Conservation (phyloP, 2,329 filamentous ascomycete species). For the Pseudovirgaria hyperparasitica region DNA sequence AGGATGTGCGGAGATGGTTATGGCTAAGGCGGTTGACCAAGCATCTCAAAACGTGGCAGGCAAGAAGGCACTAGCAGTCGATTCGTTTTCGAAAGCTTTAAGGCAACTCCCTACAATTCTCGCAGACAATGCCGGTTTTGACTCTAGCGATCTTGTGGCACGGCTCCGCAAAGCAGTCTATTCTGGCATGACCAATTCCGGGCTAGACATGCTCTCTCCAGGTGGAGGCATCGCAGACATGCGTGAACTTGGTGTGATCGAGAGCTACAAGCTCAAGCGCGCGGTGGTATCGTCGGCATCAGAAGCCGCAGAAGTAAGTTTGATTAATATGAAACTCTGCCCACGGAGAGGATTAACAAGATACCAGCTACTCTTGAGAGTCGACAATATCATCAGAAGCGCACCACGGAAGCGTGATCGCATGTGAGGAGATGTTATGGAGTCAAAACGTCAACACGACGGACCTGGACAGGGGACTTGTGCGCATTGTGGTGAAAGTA, state of each 20-base stretch:
- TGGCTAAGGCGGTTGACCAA: slow-evolving; percentile 94
- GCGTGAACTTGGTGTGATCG: slow-evolving; percentile 87
- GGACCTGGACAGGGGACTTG: too few species aligned
- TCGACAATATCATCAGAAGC: slow-evolving; percentile 95
- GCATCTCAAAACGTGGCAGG: slow-evolving; percentile 88
- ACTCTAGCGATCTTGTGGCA: slow-evolving; percentile 87
- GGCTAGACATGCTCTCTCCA: slow-evolving; percentile 75
- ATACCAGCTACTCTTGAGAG: slow-evolving; percentile 66
- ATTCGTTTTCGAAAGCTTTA: slow-evolving; percentile 77
- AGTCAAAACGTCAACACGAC: too few species aligned
- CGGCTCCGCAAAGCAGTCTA: slow-evolving; percentile 89
- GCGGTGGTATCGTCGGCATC: slow-evolving; percentile 95
- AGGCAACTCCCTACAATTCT: slow-evolving; percentile 92
- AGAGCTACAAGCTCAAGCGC: slow-evolving; percentile 97
- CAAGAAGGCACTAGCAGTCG: slow-evolving; percentile 91
- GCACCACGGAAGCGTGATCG: slow-evolving; percentile 74
- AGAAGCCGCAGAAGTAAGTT: slow-evolving; percentile 83
- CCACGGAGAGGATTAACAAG: slow-evolving; percentile 20
- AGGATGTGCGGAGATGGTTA: slow-evolving; percentile 95
- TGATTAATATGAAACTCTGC: slow-evolving; percentile 4
- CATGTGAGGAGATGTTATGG: slow-evolving; percentile 46
- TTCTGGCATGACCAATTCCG: slow-evolving; percentile 84
- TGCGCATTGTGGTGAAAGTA: too few species aligned
- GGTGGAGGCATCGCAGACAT: slow-evolving; percentile 92
- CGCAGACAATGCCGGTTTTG: slow-evolving; percentile 92